Evolutionary conservation across 805 yeast genomes (phyloP).

Genomic region (Saccharomycopsis babjevae): DNA sequence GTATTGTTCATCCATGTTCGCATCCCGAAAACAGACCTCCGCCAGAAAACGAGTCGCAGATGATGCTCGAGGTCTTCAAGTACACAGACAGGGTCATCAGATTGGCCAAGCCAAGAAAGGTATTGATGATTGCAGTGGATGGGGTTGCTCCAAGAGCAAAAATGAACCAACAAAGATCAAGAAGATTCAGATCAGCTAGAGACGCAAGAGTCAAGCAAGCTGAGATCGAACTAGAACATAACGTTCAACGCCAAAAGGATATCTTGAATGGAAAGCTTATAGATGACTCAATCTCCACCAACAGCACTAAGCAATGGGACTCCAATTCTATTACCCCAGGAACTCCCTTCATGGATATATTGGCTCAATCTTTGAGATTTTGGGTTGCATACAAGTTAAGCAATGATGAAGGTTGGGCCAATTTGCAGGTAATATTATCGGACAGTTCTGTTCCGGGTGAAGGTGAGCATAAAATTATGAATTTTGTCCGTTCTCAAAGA

Average conservation of each 20-base stretch:
- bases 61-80: constrained; percentile 86
- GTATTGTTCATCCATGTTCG: constrained; percentile 97
- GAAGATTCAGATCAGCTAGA: constrained; percentile 85
- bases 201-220: constrained; percentile 77
- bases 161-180: constrained; percentile 93
- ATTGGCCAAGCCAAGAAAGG: constrained; percentile 92
- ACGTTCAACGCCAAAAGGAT: constrained; percentile 33
- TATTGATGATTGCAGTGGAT: constrained; percentile 91
- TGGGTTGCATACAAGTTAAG: constrained; percentile 89
- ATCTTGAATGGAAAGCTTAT: constrained; percentile 59
- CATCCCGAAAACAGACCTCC: constrained; percentile 96
- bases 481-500: constrained; percentile 83
- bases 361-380: constrained; percentile 73
- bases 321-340: constrained; percentile 97
- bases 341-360: constrained; percentile 90
- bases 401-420: constrained; percentile 88
- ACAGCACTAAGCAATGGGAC: constrained; percentile 67
- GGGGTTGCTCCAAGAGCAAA: constrained; percentile 99
- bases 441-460: constrained; percentile 99
- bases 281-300: constrained; percentile 63
- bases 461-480: constrained; percentile 98
- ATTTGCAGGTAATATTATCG: constrained; percentile 78
- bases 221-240: constrained; percentile 42
- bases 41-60: constrained; percentile 93
- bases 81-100: constrained; percentile 86